Conservation (phyloP, 192 early-diverging fungal species). For the Coemansia sp. region DNA sequence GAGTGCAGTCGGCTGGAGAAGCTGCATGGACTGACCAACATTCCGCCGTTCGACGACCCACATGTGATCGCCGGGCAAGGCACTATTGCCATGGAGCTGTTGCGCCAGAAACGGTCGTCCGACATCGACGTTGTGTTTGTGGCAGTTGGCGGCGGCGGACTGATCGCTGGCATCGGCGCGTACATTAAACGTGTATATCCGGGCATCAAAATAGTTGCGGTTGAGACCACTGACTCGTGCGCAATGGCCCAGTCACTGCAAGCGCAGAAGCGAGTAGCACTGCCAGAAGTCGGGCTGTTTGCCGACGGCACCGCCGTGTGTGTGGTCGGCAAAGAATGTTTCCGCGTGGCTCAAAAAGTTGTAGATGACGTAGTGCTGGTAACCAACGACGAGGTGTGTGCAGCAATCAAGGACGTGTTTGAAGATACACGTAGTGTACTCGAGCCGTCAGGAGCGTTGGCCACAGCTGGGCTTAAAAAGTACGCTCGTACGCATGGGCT, state of each 20-base stretch:
- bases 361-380: slow-evolving; percentile 93
- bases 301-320: slow-evolving; percentile 97
- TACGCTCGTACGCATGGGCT: slow-evolving; percentile 63
- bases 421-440: slow-evolving; percentile 92
- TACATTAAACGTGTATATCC: slow-evolving; percentile 93
- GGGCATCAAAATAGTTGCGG: slow-evolving; percentile 85
- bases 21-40: slow-evolving; percentile 78
- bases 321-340: slow-evolving; percentile 85
- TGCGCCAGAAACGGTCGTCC: slow-evolving; percentile 59
- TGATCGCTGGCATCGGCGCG: slow-evolving; percentile 87
- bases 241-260: slow-evolving; percentile 83
- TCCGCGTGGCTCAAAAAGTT: slow-evolving; percentile 72
- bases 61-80: slow-evolving; percentile 99
- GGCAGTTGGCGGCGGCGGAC: slow-evolving; percentile 91
- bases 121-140: slow-evolving; percentile 89
- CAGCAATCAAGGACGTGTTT: slow-evolving; percentile 86
- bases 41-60: slow-evolving; percentile 98
- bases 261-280: slow-evolving; percentile 60
- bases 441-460: slow-evolving; percentile 94
- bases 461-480: slow-evolving; percentile 84
- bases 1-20: slow-evolving; percentile 75
- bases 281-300: slow-evolving; percentile 89
- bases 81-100: slow-evolving; percentile 86
- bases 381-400: slow-evolving; percentile 94
- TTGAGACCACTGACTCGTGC: slow-evolving; percentile 86